Conservation (phyloP, 805 yeast species). For the Kockiozyma suomiensis region DNA sequence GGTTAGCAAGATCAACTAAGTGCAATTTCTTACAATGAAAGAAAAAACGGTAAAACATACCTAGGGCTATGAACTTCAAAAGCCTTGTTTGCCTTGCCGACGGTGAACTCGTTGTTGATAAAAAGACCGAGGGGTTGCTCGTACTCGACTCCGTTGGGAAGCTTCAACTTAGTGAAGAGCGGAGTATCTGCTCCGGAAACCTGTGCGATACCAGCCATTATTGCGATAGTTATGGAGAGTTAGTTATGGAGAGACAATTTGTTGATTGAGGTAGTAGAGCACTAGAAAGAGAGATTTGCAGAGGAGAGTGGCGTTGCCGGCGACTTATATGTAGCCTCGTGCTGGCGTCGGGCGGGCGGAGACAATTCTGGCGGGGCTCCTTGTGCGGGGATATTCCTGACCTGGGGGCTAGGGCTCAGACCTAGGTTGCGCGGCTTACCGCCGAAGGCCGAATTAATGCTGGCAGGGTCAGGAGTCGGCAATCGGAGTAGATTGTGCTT, state of each 20-base stretch:
- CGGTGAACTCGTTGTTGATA: conserved; percentile 76
- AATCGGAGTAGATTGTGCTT: too few relatives aligned
- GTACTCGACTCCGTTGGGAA: conserved; percentile 75
- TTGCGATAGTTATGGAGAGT: background rate
- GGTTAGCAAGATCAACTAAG: too few relatives aligned
- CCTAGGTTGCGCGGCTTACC: conserved; percentile 10
- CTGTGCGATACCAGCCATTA: conserved; percentile 26
- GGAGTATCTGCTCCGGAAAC: conserved; percentile 13
- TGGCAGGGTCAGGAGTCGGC: too few relatives aligned
- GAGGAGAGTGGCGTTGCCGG: background rate
- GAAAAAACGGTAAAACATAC: conserved; percentile 13
- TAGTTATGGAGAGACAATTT: background rate
- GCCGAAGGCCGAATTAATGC: conserved; percentile 8
- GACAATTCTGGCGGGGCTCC: conserved; percentile 2
- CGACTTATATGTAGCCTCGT: background rate
- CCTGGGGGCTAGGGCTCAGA: background rate
- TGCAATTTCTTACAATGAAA: too few relatives aligned
- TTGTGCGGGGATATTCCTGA: conserved; percentile 5
- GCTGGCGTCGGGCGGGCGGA: conserved; percentile 19
- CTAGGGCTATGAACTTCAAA: conserved; percentile 54
- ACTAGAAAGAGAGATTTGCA: background rate
- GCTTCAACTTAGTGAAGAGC: conserved; percentile 48
- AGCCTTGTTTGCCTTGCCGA: conserved; percentile 59
- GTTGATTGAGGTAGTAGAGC: background rate
- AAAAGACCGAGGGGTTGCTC: conserved; percentile 82